Evolutionary conservation across 352 stramenopile species (phyloP), one percentile per base, ranked within the genome.

Genomic region (Phytophthora parvispora): DNA sequence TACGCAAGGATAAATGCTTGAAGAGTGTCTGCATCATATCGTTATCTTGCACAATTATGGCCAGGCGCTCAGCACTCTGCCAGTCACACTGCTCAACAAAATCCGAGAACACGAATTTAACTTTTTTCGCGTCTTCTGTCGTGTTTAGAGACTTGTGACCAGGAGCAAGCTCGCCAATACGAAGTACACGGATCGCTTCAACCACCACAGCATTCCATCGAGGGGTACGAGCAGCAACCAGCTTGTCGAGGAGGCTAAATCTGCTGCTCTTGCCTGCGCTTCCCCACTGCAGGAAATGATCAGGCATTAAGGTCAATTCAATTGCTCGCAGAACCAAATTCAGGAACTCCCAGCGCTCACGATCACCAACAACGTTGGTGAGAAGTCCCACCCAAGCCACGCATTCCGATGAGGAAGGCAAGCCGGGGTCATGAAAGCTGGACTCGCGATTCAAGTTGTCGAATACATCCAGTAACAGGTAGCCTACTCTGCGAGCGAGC

Each of bases 391-490:
- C 25, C 65, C 71, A 80, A 29, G 54, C 25, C 6, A 13, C 50
- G 10, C 63, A 63, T 28, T 72, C 49, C 29, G 59, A 25, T 25
- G 10, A 45, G 1, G 51, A 66, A 31, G 6, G 29, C 8, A 20
- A 24, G 5, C 12, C 27, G 6, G 22, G 0, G 6, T 52, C 16
- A 50, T 64, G 27, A 42, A 3, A 16, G 43, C n/a, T 57, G 22
- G 36, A 51, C 27, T 50, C 51, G 34, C 53, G 36, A n/a, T 52
- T 53, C 36, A 64, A 43, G 31, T n/a, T 40, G 29, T 87, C 74
- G 45, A 87, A 77, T 4, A 80, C 77, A 34, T 93, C 83, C 20
- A 93, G 52, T n/a, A 92, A 15, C 48, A 93, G 56, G 25, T 93
- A 86, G 0, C 81, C 81, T 20, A 91, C 80, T 6, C 83, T 77